A percentile compares a stretch with the other conserved stretches of the same genome.
phyloP scores from a whole-genome alignment of 306 rosid species.

The Crotalaria pallida region DNA sequence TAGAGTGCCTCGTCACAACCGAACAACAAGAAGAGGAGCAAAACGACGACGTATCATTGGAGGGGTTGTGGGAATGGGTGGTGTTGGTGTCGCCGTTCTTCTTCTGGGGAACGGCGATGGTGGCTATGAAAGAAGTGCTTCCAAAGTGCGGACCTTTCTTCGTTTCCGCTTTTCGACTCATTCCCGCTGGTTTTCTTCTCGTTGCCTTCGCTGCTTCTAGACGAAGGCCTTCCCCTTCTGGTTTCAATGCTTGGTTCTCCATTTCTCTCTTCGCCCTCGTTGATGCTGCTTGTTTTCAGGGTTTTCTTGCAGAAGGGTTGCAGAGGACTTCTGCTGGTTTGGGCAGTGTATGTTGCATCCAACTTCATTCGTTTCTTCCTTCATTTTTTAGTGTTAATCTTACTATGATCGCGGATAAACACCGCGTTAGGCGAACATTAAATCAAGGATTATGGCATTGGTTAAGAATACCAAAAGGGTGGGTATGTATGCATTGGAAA shows the following conservation, averaged over 20 bases:
- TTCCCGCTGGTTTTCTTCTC: conserved; percentile 90
- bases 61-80: no score
- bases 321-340: conserved; percentile 89
- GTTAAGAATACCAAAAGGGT: no score
- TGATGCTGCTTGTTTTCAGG: conserved; percentile 91
- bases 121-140: conserved; percentile 90
- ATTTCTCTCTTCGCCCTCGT: conserved; percentile 68
- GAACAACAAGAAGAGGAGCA: background rate
- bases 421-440: no score
- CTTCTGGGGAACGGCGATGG: no score
- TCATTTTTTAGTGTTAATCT: no score
- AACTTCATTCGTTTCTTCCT: conserved; percentile 11
- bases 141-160: conserved; percentile 80
- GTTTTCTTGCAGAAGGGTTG: conserved; percentile 88
- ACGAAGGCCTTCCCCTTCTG: conserved; percentile 66
- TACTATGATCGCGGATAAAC: no score
- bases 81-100: no score
- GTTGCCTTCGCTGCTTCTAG: conserved; percentile 70
- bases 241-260: conserved; percentile 77
- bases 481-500: no score
- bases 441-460: no score
- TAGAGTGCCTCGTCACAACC: conserved; percentile 35
- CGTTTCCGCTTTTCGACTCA: conserved; percentile 74
- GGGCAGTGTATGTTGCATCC: conserved; percentile 78
- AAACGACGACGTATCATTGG: background rate